Evolutionary conservation across 139 green algal genomes (phyloP), one percentile per base, ranked within the genome.

Genomic region (Chlamydomonas urium): DNA sequence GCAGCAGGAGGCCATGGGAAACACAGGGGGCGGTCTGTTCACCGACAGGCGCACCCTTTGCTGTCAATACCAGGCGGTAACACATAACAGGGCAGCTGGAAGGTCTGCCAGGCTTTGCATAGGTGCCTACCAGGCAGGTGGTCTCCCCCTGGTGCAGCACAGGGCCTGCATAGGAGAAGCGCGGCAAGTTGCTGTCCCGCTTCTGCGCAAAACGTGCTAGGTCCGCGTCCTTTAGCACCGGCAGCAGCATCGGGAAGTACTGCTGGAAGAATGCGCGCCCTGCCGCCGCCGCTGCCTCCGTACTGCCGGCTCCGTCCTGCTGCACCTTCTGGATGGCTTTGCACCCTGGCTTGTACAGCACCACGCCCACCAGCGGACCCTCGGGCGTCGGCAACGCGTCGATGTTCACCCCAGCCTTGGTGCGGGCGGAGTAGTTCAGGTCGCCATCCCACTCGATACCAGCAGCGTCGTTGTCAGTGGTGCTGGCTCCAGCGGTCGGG

Each of bases 351-450:
- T 83, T 85, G 37, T 80, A 80, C 8, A 88, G 76, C 47, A 84
- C 47, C 35, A 88, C 60, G 1, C 75, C 79, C n/a, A 85, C 69
- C 17, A 80, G 57, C 14, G 70, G 42, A 23, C 82, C 82, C 63
- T 88, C 82, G 29, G 71, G 67, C 5, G 79, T 85, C 2, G 82
- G 82, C 28, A 88, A 66, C n/a, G 59, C 75, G 59, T 88, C 82
- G n/a, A 88, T 38, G n/a, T 62, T 77, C 14, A 76, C 21, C 19
- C 69, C 74, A 29, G 34, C 19, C 36, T 66, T 60, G 8, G 69
- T 70, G 48, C 61, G 33, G 0, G 26, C 31, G 14, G 77, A 83
- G 71, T 83, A 87, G 56, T 87, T 87, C 21, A 87, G 28, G 56
- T 87, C 77, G 8, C 60, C 63, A 1, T 53, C 65, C 71, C 67